Percentiles rank a stretch among this genome's conserved stretches.
These are phyloP conservation scores for Colletotrichum aenigma DNA, from an alignment of 2,329 filamentous ascomycete genomes.

Conservation along the genomic window DNA sequence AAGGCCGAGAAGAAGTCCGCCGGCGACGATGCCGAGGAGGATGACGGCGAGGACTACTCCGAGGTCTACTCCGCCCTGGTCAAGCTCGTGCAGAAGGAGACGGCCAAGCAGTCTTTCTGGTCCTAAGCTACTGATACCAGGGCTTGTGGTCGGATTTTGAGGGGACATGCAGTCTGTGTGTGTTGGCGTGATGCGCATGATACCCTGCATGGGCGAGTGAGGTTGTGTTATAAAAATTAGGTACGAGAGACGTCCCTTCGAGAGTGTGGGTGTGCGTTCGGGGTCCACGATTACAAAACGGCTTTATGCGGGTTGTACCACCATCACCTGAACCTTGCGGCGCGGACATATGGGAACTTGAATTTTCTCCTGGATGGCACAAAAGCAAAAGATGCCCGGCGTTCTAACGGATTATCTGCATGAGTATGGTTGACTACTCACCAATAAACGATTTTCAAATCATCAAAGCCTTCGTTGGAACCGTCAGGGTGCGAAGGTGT, in stretches of 20 bases:
- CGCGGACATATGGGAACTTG: slow-evolving; percentile 18
- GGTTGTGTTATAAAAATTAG: neutral
- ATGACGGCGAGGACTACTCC: slow-evolving; percentile 63
- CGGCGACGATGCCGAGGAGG: slow-evolving; percentile 47
- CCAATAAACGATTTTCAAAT: slow-evolving; percentile 17
- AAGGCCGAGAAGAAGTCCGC: slow-evolving; percentile 50
- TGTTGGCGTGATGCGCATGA: neutral
- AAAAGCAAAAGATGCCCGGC: neutral
- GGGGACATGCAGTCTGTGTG: neutral
- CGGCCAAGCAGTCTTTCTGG: slow-evolving; percentile 60
- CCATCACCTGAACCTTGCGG: slow-evolving; percentile 8
- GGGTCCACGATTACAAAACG: slow-evolving; percentile 4
- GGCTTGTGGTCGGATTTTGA: neutral
- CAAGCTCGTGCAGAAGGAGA: slow-evolving; percentile 71
- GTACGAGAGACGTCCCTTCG: neutral
- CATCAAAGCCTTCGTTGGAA: slow-evolving; percentile 20
- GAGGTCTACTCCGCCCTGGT: slow-evolving; percentile 69
- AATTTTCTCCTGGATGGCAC: neutral
- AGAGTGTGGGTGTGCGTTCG: neutral
- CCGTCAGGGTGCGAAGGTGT: slow-evolving; percentile 19
- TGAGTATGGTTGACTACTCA: neutral
- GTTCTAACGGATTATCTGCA: slow-evolving; percentile 1
- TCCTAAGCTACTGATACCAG: slow-evolving; percentile 33
- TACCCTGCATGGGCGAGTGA: neutral
- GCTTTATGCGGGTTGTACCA: slow-evolving; percentile 20